Percentiles rank a stretch among this genome's conserved stretches.
These are phyloP conservation scores for Solanum corneliomulleri DNA, from an alignment of 257 asterid genomes.

Conservation along the genomic window DNA sequence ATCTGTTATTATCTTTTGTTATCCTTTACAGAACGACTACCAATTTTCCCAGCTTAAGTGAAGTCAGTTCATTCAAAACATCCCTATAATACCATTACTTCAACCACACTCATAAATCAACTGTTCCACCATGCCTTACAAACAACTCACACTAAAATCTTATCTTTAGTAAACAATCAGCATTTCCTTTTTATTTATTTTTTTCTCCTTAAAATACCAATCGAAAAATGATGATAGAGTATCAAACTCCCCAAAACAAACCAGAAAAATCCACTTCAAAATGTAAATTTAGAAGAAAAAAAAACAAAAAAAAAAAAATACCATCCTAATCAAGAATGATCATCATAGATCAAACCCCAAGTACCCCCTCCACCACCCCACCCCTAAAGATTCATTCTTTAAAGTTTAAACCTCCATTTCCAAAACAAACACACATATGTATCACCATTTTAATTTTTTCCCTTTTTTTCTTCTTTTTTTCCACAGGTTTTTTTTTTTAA, in stretches of 20 bases:
- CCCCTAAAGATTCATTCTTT: background rate
- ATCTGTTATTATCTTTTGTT: background rate
- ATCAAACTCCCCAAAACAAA: background rate
- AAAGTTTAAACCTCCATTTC: background rate
- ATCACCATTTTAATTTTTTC: background rate
- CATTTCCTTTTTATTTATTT: background rate
- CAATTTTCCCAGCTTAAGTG: background rate
- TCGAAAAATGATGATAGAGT: background rate
- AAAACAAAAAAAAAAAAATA: background rate
- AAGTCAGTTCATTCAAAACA: background rate
- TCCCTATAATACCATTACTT: background rate
- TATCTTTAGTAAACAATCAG: background rate
- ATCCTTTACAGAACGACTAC: background rate
- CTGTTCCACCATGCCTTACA: background rate
- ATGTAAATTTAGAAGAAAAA: background rate
- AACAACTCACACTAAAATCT: background rate
- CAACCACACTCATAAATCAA: background rate
- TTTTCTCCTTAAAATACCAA: background rate
- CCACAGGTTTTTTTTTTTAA: background rate
- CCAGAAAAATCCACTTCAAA: background rate
- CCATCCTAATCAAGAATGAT: background rate
- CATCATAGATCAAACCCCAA: background rate
- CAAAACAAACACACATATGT: background rate
- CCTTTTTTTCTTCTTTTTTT: background rate
- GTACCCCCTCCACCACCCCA: background rate